Conservation (phyloP, 257 asterid species). For the Solanum bulbocastanum region DNA sequence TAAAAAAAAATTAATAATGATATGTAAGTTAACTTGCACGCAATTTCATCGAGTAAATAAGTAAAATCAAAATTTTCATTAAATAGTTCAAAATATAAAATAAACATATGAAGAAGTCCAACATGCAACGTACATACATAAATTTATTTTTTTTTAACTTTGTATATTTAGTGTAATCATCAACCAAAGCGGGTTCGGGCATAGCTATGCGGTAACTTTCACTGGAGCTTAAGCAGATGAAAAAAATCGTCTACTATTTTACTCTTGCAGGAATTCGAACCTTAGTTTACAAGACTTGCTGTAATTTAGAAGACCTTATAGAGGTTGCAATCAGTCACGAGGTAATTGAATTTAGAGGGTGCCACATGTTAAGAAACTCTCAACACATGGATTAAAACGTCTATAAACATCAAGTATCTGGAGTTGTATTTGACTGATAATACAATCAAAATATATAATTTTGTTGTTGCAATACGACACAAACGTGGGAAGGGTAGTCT, state of each 20-base stretch:
- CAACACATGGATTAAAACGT: background rate
- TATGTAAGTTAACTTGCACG: background rate
- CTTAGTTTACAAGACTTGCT: background rate
- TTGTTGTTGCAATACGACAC: background rate
- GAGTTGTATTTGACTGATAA: background rate
- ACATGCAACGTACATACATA: too few relatives aligned
- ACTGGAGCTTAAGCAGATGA: background rate
- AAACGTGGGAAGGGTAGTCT: background rate
- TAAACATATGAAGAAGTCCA: too few relatives aligned
- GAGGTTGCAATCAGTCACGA: background rate
- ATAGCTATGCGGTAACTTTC: background rate
- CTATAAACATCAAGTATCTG: background rate
- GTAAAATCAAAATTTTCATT: background rate
- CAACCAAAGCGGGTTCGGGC: too few relatives aligned
- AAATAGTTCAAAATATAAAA: background rate
- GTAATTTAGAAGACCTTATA: background rate
- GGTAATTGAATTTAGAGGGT: background rate
- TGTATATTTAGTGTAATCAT: too few relatives aligned
- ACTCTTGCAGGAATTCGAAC: background rate
- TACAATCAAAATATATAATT: background rate
- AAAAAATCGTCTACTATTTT: too few relatives aligned
- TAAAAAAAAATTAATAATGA: background rate
- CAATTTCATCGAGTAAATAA: background rate
- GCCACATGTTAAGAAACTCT: background rate
- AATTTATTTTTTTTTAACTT: too few relatives aligned